These are phyloP conservation scores for Syncephalastrum contaminatum DNA, from an alignment of 371 early-diverging fungal species.

Conservation along the genomic window DNA sequence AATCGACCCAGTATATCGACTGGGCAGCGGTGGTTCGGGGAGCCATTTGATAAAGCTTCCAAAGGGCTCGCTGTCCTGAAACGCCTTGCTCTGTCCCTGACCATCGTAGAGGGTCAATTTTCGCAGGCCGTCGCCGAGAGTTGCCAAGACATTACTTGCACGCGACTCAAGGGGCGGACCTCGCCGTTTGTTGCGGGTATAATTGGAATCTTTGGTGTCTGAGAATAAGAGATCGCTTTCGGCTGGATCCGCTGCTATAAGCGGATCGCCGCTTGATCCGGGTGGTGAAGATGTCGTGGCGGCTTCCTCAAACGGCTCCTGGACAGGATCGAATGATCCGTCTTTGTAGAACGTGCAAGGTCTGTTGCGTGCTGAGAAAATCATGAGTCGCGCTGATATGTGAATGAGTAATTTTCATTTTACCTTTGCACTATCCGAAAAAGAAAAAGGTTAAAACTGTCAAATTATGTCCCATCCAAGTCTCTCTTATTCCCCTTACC, in stretches of 20 bases:
- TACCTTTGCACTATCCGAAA: slow-evolving; percentile 18
- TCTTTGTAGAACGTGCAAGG: slow-evolving; percentile 32
- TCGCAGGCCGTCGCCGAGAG: slow-evolving; percentile 18
- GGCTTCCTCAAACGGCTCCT: slow-evolving; percentile 6
- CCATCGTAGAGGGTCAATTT: slow-evolving; percentile 14
- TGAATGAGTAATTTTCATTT: slow-evolving; percentile 1
- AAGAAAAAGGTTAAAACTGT: background rate
- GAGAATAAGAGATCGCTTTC: slow-evolving; percentile 14
- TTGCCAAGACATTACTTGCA: slow-evolving; percentile 15
- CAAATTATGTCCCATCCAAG: background rate
- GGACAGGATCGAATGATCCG: slow-evolving; percentile 22
- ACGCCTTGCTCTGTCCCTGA: slow-evolving; percentile 5
- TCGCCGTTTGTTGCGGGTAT: slow-evolving; percentile 16
- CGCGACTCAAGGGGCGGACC: slow-evolving; percentile 16
- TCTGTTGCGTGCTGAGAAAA: slow-evolving; percentile 20
- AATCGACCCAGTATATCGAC: slow-evolving; percentile 26
- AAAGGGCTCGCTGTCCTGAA: slow-evolving; percentile 17
- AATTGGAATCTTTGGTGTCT: slow-evolving; percentile 13
- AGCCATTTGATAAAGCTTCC: slow-evolving; percentile 25
- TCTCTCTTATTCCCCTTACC: slow-evolving; percentile 22
- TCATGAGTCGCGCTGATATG: background rate
- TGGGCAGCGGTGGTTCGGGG: slow-evolving; percentile 15
- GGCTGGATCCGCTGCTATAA: background rate
- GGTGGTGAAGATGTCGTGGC: slow-evolving; percentile 1
- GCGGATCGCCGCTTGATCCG: background rate